Evolutionary conservation across 2,329 filamentous ascomycete genomes (phyloP).

Genomic region (Xylaria sp.): DNA sequence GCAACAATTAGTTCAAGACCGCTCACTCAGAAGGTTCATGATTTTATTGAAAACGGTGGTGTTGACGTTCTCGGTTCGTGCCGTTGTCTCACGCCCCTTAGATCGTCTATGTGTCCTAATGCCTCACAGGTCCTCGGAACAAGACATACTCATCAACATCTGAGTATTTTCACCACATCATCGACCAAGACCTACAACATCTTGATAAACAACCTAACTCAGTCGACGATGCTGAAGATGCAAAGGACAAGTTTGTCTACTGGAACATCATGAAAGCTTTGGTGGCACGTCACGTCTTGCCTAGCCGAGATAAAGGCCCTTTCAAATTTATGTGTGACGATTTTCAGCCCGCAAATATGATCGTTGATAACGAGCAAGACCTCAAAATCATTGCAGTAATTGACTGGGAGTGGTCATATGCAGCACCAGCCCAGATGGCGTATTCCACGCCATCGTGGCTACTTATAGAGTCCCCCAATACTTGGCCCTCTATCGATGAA

Average conservation of each 20-base stretch:
- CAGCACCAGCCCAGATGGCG: constrained; percentile 17
- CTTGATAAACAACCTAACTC: constrained; percentile 22
- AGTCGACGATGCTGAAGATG: constrained; percentile 25
- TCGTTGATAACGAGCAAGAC: constrained; percentile 26
- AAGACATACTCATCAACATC: constrained; percentile 25
- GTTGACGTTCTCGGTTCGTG: constrained; percentile 21
- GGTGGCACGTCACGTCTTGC: constrained; percentile 24
- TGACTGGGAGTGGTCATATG: constrained; percentile 29
- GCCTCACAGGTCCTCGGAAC: constrained; percentile 11
- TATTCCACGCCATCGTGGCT: constrained; percentile 20
- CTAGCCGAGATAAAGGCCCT: constrained; percentile 13
- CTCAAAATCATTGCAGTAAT: constrained; percentile 22
- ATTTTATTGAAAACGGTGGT: constrained; percentile 5
- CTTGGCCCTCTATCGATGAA: constrained; percentile 20
- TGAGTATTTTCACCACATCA: constrained; percentile 26
- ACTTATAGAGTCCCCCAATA: constrained; percentile 22
- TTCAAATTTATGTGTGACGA: constrained; percentile 28
- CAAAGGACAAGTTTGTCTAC: constrained; percentile 27
- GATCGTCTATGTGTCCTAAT: constrained; percentile 2
- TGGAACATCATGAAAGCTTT: constrained; percentile 28
- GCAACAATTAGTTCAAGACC: constrained; percentile 19
- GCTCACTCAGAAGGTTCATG: constrained; percentile 23
- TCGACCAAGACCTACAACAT: constrained; percentile 21
- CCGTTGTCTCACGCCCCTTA: not conserved
- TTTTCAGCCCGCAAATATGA: constrained; percentile 27